These are phyloP conservation scores for Cytospora leucostoma DNA, from an alignment of 2,329 filamentous ascomycete genomes.

Conservation along the genomic window DNA sequence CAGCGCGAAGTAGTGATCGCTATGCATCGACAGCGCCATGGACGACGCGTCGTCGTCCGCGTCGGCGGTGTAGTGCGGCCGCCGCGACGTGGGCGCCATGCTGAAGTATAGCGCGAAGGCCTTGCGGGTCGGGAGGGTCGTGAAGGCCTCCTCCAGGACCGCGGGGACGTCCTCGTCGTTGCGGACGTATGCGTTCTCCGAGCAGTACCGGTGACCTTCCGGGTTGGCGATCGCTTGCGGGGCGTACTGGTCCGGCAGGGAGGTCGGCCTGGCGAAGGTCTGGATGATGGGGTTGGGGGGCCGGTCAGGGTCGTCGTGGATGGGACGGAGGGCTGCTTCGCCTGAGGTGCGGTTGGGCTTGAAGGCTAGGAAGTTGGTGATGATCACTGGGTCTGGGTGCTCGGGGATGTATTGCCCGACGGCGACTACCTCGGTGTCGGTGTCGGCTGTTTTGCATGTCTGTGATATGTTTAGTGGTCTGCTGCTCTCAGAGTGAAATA, in stretches of 20 bases:
- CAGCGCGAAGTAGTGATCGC: slow-evolving; percentile 57
- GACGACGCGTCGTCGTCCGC: slow-evolving; percentile 28
- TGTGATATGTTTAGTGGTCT: slow-evolving; percentile 15
- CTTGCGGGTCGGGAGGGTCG: slow-evolving; percentile 47
- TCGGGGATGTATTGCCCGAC: slow-evolving; percentile 37
- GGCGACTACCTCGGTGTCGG: slow-evolving; percentile 44
- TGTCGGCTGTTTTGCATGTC: slow-evolving; percentile 38
- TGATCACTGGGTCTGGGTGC: slow-evolving; percentile 36
- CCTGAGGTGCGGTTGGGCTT: slow-evolving; percentile 40
- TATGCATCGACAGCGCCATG: slow-evolving; percentile 58
- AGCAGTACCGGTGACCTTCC: slow-evolving; percentile 48
- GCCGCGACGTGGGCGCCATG: slow-evolving; percentile 51
- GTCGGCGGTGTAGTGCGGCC: slow-evolving; percentile 32
- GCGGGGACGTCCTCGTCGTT: slow-evolving; percentile 48
- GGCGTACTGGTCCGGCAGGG: slow-evolving; percentile 43
- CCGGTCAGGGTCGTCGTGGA: slow-evolving; percentile 38
- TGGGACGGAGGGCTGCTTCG: slow-evolving; percentile 38
- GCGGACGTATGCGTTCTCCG: slow-evolving; percentile 52
- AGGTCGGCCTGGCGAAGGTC: slow-evolving; percentile 44
- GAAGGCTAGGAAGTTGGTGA: slow-evolving; percentile 45
- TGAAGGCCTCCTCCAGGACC: slow-evolving; percentile 50
- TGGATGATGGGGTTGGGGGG: slow-evolving; percentile 42
- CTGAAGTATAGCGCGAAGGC: slow-evolving; percentile 51
- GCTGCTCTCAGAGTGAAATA: neutral
- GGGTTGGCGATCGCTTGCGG: slow-evolving; percentile 51